phyloP scores from a whole-genome alignment of 2,329 filamentous ascomycete genomes.

The Fusarium albidum region DNA sequence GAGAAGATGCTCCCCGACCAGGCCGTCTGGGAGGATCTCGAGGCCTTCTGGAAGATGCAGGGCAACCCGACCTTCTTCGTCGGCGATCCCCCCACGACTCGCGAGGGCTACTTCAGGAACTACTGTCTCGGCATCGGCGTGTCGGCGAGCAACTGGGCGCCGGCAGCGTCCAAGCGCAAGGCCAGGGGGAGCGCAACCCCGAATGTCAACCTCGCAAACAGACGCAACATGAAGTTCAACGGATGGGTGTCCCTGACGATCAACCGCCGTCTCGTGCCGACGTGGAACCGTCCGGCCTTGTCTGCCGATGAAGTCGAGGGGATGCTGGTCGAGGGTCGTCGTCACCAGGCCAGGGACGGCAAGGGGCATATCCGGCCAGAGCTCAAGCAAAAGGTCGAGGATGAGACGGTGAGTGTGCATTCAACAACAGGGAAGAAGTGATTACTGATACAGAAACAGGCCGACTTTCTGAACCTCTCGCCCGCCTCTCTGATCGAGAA shows the following conservation, averaged over 20 bases:
- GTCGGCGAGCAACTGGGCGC: conserved; percentile 30
- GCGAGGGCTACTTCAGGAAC: conserved; percentile 35
- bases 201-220: conserved; percentile 15
- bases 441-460: conserved; percentile 7
- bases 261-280: not conserved
- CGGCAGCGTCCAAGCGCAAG: conserved; percentile 17
- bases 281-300: conserved; percentile 2
- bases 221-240: conserved; percentile 24
- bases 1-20: conserved; percentile 22
- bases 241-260: conserved; percentile 10
- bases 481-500: conserved; percentile 10
- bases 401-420: not conserved
- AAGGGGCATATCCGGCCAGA: conserved; percentile 9
- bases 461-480: not conserved
- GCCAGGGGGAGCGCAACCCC: not conserved
- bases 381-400: conserved; percentile 1
- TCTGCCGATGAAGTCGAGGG: conserved; percentile 3
- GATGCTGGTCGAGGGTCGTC: conserved; percentile 8
- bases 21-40: conserved; percentile 23
- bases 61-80: conserved; percentile 33
- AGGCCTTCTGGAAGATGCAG: conserved; percentile 24
- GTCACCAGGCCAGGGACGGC: conserved; percentile 1
- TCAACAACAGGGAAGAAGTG: not conserved
- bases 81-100: conserved; percentile 22
- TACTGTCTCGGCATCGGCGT: conserved; percentile 30